Evolutionary conservation across 495 filamentous ascomycete genomes (phyloP).

Genomic region (Penicillium flavigenum): DNA sequence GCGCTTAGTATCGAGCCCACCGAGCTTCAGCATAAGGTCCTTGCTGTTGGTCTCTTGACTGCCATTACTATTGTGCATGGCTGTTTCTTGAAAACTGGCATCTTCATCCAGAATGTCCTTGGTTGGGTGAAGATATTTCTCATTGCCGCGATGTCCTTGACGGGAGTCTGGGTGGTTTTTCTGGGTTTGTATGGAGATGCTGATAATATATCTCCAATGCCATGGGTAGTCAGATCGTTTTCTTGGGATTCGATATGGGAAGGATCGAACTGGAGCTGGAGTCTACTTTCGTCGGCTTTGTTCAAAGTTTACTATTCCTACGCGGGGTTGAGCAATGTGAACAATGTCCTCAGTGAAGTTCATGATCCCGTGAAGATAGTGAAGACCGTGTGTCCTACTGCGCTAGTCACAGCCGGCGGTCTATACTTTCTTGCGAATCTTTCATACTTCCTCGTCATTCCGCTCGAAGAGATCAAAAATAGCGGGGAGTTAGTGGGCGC

Average conservation of each 20-base stretch:
- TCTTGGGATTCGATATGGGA: conserved; percentile 42
- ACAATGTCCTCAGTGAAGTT: conserved; percentile 77
- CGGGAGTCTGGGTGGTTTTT: conserved; percentile 45
- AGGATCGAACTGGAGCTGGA: conserved; percentile 50
- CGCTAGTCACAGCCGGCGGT: conserved; percentile 58
- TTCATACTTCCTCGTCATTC: conserved; percentile 67
- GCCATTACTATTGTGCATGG: conserved; percentile 42
- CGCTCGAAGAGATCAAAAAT: conserved; percentile 64
- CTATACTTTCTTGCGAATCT: conserved; percentile 70
- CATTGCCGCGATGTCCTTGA: conserved; percentile 45
- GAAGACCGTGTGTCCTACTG: conserved; percentile 60
- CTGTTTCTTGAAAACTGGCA: conserved; percentile 38
- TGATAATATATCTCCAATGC: conserved; percentile 9
- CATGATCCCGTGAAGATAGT: conserved; percentile 66
- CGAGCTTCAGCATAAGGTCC: conserved; percentile 36
- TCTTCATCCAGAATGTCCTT: conserved; percentile 47
- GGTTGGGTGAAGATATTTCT: conserved; percentile 51
- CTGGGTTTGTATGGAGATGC: conserved; percentile 28
- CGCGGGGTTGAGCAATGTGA: conserved; percentile 64
- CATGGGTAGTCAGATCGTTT: background rate
- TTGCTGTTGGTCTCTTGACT: conserved; percentile 40
- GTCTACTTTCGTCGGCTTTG: conserved; percentile 58
- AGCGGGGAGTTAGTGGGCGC: conserved; percentile 68
- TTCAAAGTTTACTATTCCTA: conserved; percentile 78
- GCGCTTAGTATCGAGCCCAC: conserved; percentile 34